Conservation (phyloP, 805 yeast species). For the Barnettozyma pratensis region DNA sequence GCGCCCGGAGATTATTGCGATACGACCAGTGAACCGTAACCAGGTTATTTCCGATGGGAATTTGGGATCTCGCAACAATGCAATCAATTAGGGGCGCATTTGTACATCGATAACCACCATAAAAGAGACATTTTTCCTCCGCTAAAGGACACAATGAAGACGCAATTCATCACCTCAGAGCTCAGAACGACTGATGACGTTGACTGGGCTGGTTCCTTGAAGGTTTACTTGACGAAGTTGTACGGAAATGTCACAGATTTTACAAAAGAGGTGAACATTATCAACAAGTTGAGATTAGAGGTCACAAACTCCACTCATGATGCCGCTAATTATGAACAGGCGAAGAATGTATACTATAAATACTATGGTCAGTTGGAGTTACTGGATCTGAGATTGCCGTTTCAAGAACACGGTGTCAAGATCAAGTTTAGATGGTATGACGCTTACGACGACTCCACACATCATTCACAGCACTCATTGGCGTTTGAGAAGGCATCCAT, state of each 20-base stretch:
- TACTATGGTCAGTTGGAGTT: conserved; percentile 83
- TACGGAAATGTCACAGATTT: conserved; percentile 63
- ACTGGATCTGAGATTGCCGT: conserved; percentile 71
- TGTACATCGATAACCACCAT: background rate
- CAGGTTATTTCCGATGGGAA: too few species aligned
- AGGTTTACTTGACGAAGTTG: conserved; percentile 47
- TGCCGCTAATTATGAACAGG: conserved; percentile 35
- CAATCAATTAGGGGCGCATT: background rate
- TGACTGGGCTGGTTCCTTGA: conserved; percentile 64
- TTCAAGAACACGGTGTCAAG: conserved; percentile 47
- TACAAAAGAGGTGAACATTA: conserved; percentile 45
- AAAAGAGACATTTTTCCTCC: background rate
- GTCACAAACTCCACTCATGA: conserved; percentile 42
- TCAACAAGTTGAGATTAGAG: conserved; percentile 58
- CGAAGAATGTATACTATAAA: conserved; percentile 51
- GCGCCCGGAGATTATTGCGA: too few species aligned
- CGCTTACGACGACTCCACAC: conserved; percentile 47
- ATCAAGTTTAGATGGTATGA: conserved; percentile 77
- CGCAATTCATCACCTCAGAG: conserved; percentile 19
- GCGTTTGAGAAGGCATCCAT: conserved; percentile 88
- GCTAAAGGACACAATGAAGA: conserved; percentile 1
- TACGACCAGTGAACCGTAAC: too few species aligned
- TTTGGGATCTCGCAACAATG: too few species aligned
- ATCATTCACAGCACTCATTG: conserved; percentile 66
- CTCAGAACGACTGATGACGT: conserved; percentile 45